Percentiles rank a stretch among this genome's conserved stretches.
phyloP scores from a whole-genome alignment of 2,329 filamentous ascomycete species.

The Aspergillus jensenii region DNA sequence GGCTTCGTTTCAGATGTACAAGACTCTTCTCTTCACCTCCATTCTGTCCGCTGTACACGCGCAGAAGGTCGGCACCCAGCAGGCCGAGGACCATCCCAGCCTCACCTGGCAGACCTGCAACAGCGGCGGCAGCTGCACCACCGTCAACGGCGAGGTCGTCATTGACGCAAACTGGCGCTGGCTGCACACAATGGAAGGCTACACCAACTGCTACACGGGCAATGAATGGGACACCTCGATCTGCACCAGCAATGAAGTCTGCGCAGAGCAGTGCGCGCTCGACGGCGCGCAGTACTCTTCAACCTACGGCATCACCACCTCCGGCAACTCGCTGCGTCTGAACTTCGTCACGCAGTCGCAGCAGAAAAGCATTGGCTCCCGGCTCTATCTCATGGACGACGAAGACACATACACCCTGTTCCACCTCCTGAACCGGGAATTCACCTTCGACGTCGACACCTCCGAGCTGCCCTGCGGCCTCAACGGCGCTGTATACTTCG shows the following conservation, averaged over 20 bases:
- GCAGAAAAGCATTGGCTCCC: conserved; percentile 46
- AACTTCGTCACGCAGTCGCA: conserved; percentile 45
- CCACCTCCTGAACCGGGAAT: conserved; percentile 65
- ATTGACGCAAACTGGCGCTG: conserved; percentile 61
- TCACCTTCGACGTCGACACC: conserved; percentile 72
- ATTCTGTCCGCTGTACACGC: conserved; percentile 15
- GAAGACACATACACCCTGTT: conserved; percentile 65
- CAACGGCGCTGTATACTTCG: conserved; percentile 70
- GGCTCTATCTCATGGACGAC: conserved; percentile 64
- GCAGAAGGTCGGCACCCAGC: conserved; percentile 24
- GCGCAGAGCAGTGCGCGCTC: conserved; percentile 57
- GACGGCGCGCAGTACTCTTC: conserved; percentile 56
- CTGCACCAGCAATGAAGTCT: conserved; percentile 51
- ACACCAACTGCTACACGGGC: conserved; percentile 59
- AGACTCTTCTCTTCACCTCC: conserved; percentile 16
- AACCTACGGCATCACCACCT: conserved; percentile 55
- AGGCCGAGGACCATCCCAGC: conserved; percentile 44
- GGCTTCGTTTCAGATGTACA: conserved; percentile 18
- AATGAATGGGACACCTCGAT: conserved; percentile 51
- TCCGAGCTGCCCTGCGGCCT: conserved; percentile 67
- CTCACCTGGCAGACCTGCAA: conserved; percentile 55
- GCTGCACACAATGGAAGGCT: conserved; percentile 51
- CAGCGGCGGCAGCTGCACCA: conserved; percentile 51
- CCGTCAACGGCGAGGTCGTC: conserved; percentile 50
- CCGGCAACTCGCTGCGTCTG: conserved; percentile 50